Evolutionary conservation across 371 early-diverging fungal genomes (phyloP), one percentile per base, ranked within the genome.

Genomic region (Catenaria anguillulae): DNA sequence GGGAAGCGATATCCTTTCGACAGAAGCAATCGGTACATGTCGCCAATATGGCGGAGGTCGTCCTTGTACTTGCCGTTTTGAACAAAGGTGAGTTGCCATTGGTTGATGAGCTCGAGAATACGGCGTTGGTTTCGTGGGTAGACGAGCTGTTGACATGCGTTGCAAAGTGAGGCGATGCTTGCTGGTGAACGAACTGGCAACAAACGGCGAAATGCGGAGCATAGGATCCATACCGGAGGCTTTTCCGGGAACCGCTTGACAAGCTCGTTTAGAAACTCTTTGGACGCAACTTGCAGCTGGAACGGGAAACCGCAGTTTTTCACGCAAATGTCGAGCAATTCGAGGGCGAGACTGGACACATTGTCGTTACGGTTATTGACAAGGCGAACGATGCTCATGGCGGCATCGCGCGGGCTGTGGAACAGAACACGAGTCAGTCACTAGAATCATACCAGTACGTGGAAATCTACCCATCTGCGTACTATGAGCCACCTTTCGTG

Each of bases 241-340:
- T 79, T 73, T 60, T 90, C 90, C 6, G 97, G 96, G 65, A 96
- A 95, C 63, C 84, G 77, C 42, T 85, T 77, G 31, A 93, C 91
- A 37, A 97, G 81, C 60, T 88, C 90, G 71, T 93, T 94, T 60
- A 97, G 73, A 68, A 97, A 96, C 63, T 95, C 97, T 66, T 92
- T 92, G 36, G 88, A 84, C 26, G 86, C 85, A 50, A 97, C 82
- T 66, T 93, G 92, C 63, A 90, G 76, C 65, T 97, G 96, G 66
- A 97, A 92, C 0, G 97, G 84, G 70, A 92, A 90, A 0, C 95
- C 96, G 71, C 96, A 94, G 70, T 96, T 95, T 73, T 94, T 93
- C 62, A 93, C 89, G 65, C 92, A 89, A 63, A 84, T 84, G 70
- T 96, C 96, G 33, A 97, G 77, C 5, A 94, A 26, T 52, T 52